A percentile compares a stretch with the other conserved stretches of the same genome.
phyloP scores from a whole-genome alignment of 768 basidiomycete species.

The Leucogyrophana mollusca region DNA sequence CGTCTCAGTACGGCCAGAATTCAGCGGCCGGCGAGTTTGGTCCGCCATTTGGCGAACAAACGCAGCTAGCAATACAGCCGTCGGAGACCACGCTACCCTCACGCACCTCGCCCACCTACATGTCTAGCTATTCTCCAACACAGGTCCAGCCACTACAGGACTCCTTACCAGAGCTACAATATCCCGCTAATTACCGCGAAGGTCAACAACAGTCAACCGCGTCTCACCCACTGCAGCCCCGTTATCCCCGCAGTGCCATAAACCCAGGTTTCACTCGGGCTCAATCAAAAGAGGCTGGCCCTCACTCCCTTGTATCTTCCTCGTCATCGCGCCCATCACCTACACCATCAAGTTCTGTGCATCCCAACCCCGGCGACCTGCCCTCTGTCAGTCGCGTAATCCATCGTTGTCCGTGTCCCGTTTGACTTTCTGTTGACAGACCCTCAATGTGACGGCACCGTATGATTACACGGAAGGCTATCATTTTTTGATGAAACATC shows the following conservation, averaged over 20 bases:
- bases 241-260: constrained; percentile 49
- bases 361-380: constrained; percentile 34
- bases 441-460: constrained; percentile 61
- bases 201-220: constrained; percentile 26
- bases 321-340: constrained; percentile 43
- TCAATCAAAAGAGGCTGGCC: constrained; percentile 25
- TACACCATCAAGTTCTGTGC: constrained; percentile 37
- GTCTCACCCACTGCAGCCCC: constrained; percentile 31
- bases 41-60: constrained; percentile 22
- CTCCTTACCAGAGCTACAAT: constrained; percentile 38
- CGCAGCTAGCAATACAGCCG: constrained; percentile 29
- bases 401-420: constrained; percentile 38
- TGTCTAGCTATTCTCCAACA: constrained; percentile 27
- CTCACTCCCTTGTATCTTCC: constrained; percentile 23
- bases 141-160: constrained; percentile 29
- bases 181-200: constrained; percentile 27
- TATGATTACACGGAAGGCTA: constrained; percentile 98
- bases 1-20: constrained; percentile 24
- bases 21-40: constrained; percentile 15
- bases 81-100: constrained; percentile 30
- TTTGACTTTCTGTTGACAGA: constrained; percentile 44
- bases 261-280: constrained; percentile 37
- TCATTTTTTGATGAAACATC: constrained; percentile 93
- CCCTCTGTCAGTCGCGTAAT: constrained; percentile 23
- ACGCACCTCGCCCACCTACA: constrained; percentile 27